phyloP scores from a whole-genome alignment of 2,329 filamentous ascomycete species.

The Trichoderma hamatum region DNA sequence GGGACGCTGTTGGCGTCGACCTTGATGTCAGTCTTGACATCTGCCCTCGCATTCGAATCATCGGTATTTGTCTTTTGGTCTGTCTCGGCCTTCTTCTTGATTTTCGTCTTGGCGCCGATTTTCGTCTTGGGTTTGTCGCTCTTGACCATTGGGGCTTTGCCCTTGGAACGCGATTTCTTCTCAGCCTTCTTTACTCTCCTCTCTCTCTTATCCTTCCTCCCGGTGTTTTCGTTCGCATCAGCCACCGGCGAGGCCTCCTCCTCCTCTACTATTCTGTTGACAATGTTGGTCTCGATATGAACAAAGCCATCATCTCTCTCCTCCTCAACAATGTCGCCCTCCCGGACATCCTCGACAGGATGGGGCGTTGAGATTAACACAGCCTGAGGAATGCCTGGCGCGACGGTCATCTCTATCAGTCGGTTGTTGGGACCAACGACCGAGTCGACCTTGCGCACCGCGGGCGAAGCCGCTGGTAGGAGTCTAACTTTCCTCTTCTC shows the following conservation, averaged over 20 bases:
- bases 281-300: conserved; percentile 20
- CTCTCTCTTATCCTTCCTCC: conserved; percentile 15
- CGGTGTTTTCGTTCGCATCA: not conserved
- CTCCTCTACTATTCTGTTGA: conserved; percentile 7
- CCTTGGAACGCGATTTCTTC: conserved; percentile 6
- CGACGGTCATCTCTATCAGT: conserved; percentile 23
- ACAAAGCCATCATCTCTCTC: conserved; percentile 20
- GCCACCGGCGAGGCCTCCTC: not conserved
- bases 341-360: conserved; percentile 15
- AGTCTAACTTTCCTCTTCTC: conserved; percentile 19
- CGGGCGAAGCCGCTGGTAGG: conserved; percentile 12
- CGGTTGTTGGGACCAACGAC: conserved; percentile 25
- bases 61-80: not conserved
- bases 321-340: conserved; percentile 25
- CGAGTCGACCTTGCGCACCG: conserved; percentile 21
- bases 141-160: conserved; percentile 6
- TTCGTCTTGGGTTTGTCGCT: not conserved
- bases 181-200: not conserved
- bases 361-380: conserved; percentile 12
- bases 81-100: not conserved
- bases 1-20: conserved; percentile 14
- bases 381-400: conserved; percentile 19
- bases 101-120: not conserved
- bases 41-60: not conserved
- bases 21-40: conserved; percentile 8